Evolutionary conservation across 2,329 filamentous ascomycete species (phyloP).

Genomic region (Phyllosticta paracitricarpa): DNA sequence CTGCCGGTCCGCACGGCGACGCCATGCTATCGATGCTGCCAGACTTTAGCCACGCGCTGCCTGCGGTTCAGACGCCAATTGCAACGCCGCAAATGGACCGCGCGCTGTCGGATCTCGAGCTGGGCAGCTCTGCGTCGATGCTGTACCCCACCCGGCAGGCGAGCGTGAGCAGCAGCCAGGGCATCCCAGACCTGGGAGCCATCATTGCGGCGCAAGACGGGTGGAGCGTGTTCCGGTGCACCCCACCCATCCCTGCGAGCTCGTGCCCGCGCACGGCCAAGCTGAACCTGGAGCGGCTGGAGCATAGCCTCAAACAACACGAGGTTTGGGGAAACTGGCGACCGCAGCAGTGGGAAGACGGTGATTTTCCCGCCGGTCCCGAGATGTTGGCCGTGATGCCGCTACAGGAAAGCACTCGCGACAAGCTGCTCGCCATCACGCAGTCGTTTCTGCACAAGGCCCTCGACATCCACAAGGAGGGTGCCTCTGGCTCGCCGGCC

Average conservation of each 20-base stretch:
- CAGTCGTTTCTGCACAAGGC: slow-evolving; percentile 63
- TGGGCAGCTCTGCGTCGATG: slow-evolving; percentile 32
- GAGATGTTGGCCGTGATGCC: slow-evolving; percentile 39
- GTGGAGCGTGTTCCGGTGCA: slow-evolving; percentile 45
- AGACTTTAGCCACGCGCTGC: slow-evolving; percentile 31
- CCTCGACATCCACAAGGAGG: slow-evolving; percentile 54
- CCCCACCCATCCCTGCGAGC: slow-evolving; percentile 37
- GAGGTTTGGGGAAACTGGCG: slow-evolving; percentile 43
- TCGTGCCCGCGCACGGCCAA: slow-evolving; percentile 42
- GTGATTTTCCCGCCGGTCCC: slow-evolving; percentile 34
- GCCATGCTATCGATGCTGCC: slow-evolving; percentile 37
- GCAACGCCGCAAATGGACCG: slow-evolving; percentile 39
- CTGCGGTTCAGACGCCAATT: slow-evolving; percentile 35
- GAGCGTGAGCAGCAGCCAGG: slow-evolving; percentile 26
- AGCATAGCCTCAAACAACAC: slow-evolving; percentile 41
- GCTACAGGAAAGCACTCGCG: slow-evolving; percentile 47
- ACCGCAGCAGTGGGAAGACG: slow-evolving; percentile 37
- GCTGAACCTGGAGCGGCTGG: slow-evolving; percentile 41
- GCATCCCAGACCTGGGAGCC: slow-evolving; percentile 35
- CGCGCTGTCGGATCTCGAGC: slow-evolving; percentile 37
- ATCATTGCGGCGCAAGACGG: slow-evolving; percentile 42
- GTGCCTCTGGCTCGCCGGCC: slow-evolving; percentile 29
- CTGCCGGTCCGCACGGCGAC: slow-evolving; percentile 23
- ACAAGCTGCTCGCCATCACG: slow-evolving; percentile 62
- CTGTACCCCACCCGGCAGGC: slow-evolving; percentile 32